Evolutionary conservation across 2,329 filamentous ascomycete genomes (phyloP).

Genomic region (Sphaerulina musiva): DNA sequence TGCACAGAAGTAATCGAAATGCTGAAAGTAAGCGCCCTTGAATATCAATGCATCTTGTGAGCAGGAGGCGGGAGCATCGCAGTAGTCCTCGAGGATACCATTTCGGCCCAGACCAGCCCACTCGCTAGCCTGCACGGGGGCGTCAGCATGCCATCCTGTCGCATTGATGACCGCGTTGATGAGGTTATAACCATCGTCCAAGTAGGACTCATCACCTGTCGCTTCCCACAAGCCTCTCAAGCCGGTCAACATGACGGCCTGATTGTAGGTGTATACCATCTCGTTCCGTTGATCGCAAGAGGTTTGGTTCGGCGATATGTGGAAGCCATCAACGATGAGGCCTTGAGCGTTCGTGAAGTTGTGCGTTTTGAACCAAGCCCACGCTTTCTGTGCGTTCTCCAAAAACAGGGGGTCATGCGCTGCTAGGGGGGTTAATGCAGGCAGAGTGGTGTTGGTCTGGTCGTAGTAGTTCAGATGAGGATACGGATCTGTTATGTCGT

Average conservation of each 20-base stretch:
- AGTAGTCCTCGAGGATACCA: slow-evolving; percentile 77
- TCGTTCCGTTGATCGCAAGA: slow-evolving; percentile 69
- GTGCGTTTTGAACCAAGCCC: slow-evolving; percentile 69
- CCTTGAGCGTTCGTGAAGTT: slow-evolving; percentile 75
- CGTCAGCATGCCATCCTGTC: slow-evolving; percentile 59
- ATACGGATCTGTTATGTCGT: slow-evolving; percentile 52
- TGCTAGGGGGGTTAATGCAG: slow-evolving; percentile 20
- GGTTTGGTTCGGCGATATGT: slow-evolving; percentile 59
- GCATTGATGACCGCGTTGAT: slow-evolving; percentile 67
- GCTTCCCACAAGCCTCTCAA: slow-evolving; percentile 74
- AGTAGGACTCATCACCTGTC: slow-evolving; percentile 63
- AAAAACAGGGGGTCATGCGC: slow-evolving; percentile 50
- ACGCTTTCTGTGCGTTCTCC: slow-evolving; percentile 66
- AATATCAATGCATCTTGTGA: slow-evolving; percentile 83
- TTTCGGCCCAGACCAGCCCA: slow-evolving; percentile 74
- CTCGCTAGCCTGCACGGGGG: slow-evolving; percentile 12
- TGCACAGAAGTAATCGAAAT: slow-evolving; percentile 72
- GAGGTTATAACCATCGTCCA: slow-evolving; percentile 71
- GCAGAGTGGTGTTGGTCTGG: slow-evolving; percentile 42
- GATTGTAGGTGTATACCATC: slow-evolving; percentile 94
- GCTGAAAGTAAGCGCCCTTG: slow-evolving; percentile 94
- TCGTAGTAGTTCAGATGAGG: slow-evolving; percentile 32
- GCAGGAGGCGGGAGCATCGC: slow-evolving; percentile 68
- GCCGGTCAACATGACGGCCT: slow-evolving; percentile 82
- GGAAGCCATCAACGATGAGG: slow-evolving; percentile 76